Evolutionary conservation across 75 land plant genomes (phyloP).

Genomic region (Selaginella moellendorffii): DNA sequence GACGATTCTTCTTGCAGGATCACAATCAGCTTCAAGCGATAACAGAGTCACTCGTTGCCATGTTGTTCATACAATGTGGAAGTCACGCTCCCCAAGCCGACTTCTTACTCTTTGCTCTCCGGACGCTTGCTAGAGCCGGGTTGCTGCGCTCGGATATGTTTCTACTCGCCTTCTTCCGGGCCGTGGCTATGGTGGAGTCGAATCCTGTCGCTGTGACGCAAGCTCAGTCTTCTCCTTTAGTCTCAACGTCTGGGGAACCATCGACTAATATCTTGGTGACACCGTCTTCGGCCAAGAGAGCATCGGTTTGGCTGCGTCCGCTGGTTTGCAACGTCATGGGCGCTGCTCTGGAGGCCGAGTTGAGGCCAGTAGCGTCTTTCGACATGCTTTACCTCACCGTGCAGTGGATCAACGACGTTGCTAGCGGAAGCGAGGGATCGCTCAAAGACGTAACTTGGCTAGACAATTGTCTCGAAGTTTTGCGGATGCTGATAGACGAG

Average conservation of each 20-base stretch:
- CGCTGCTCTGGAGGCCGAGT: conserved; percentile 46
- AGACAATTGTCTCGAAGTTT: conserved; percentile 69
- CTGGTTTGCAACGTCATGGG: conserved; percentile 67
- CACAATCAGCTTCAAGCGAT: conserved; percentile 62
- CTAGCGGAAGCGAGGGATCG: conserved; percentile 32
- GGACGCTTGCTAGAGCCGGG: conserved; percentile 44
- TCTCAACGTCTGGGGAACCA: conserved; percentile 12
- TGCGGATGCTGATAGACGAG: conserved; percentile 74
- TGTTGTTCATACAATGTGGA: conserved; percentile 67
- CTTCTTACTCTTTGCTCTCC: conserved; percentile 66
- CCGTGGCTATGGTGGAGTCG: conserved; percentile 37
- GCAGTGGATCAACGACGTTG: conserved; percentile 55
- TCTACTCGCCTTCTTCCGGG: conserved; percentile 54
- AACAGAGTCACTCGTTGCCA: conserved; percentile 65
- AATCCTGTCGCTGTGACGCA: conserved; percentile 7
- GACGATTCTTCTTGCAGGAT: conserved; percentile 39
- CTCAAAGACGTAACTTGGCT: conserved; percentile 56
- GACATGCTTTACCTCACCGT: conserved; percentile 61
- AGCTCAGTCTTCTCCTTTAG: neutral
- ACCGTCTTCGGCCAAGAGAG: conserved; percentile 28
- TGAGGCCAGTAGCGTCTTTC: conserved; percentile 75
- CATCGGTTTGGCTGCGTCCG: conserved; percentile 55
- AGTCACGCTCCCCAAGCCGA: conserved; percentile 76
- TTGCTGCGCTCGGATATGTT: conserved; percentile 88
- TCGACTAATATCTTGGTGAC: conserved; percentile 52